Base-by-base conservation (phyloP, 805 yeast genomes). In the Candida mattraensis region DNA sequence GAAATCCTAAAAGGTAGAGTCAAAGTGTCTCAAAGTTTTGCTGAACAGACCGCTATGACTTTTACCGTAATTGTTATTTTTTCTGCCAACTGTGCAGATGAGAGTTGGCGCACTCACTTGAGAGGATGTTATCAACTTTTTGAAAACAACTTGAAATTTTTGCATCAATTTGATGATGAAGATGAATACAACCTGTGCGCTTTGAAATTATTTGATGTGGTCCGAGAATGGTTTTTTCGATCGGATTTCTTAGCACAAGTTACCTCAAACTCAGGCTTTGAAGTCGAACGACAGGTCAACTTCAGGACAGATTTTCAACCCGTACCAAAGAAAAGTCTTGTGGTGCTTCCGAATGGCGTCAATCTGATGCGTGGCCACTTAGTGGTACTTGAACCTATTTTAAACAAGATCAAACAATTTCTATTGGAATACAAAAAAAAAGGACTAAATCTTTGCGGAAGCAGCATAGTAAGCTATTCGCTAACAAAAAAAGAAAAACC, bases 31-130 rank as follows among this genome's bases (percentile, higher is more conserved):
- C 8, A 9, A 11, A 12, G n/a, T 12, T 33, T 33, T 33, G 37
- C 37, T 6, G 37, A 33, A 22, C 37, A 25, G 6, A 31, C 19
- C 7, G 13, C 18, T 6, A 25, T 33, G 37, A 33, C 37, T 10
- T 33, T 25, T 26, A 24, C 30, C n/a, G 37, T 33, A 17, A 8
- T 33, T n/a, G 24, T 33, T 17, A 26, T 33, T 7, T 26, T 33
- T 12, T 31, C 30, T 10, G 37, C 37, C 6, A 33, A 33, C 13
- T 33, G 24, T 16, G 17, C 24, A 5, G 18, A 33, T 18, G 18
- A 5, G 5, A 33, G 37, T 15, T 33, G 37, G 37, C n/a, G 25
- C n/a, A 24, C 37, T 10, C 37, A 33, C 14, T 15, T 33, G 14
- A 17, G 22, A 25, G 37, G 37, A n/a, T 25, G 30, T 18, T 26